Percentiles rank a stretch among this genome's conserved stretches.
phyloP scores from a whole-genome alignment of 176 grass and related monocot species.

The Ananas comosus region DNA sequence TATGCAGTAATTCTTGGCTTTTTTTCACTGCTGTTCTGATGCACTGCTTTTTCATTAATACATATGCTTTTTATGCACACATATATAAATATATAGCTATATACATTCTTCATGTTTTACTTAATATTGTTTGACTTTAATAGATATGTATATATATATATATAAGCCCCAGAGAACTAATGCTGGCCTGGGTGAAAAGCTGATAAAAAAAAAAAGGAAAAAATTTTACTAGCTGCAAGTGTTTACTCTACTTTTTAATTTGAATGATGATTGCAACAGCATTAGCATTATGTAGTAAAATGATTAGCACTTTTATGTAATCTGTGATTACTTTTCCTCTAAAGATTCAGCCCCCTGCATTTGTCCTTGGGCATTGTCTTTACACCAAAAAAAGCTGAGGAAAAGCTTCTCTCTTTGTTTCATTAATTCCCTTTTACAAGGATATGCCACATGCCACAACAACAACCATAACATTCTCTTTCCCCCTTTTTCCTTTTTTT shows the following conservation, averaged over 20 bases:
- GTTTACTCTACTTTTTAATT: no score
- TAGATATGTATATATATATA: no score
- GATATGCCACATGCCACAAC: background rate
- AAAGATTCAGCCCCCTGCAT: slow-evolving; percentile 4
- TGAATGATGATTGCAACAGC: background rate
- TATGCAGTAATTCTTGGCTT: background rate
- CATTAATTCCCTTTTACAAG: slow-evolving; percentile 24
- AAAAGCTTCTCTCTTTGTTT: slow-evolving; percentile 15
- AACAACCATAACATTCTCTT: background rate
- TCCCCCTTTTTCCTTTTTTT: background rate
- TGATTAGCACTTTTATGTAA: background rate
- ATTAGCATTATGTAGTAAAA: no score
- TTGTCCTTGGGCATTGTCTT: slow-evolving; percentile 7
- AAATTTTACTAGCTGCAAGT: background rate
- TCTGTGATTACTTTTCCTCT: slow-evolving; percentile 9
- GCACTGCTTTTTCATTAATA: no score
- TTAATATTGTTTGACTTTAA: no score
- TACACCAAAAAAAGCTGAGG: slow-evolving; percentile 19
- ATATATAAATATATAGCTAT: no score
- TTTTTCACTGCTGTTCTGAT: background rate
- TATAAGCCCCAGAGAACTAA: no score
- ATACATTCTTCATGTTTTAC: no score
- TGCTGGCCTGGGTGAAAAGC: no score
- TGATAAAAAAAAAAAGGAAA: no score
- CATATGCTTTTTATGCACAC: no score